phyloP scores from a whole-genome alignment of 257 asterid species.

The Handroanthus guayacan region DNA sequence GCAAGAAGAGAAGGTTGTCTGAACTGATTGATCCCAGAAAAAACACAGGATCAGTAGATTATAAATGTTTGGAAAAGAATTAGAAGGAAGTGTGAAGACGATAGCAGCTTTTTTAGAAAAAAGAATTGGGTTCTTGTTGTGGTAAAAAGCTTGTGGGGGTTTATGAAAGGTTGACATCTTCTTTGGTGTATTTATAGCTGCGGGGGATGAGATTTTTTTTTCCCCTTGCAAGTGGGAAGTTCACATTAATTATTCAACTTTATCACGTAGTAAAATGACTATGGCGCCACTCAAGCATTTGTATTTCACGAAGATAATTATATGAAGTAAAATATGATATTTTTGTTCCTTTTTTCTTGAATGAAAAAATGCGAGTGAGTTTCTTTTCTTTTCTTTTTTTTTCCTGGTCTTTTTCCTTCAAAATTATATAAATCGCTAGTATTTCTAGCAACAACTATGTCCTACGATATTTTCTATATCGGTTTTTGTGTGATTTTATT shows the following conservation, averaged over 20 bases:
- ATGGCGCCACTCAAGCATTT: slow-evolving; percentile 17
- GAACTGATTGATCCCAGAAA: slow-evolving; percentile 28
- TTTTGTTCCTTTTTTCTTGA: too few relatives aligned
- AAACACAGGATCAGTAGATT: slow-evolving; percentile 42
- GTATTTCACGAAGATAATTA: not conserved
- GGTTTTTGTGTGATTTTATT: too few relatives aligned
- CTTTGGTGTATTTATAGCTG: slow-evolving; percentile 61
- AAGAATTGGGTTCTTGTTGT: slow-evolving; percentile 12
- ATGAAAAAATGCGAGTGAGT: too few relatives aligned
- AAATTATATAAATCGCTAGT: too few relatives aligned
- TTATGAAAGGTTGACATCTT: slow-evolving; percentile 15
- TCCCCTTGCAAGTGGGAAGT: slow-evolving; percentile 2
- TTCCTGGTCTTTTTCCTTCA: too few relatives aligned
- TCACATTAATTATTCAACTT: slow-evolving; percentile 54
- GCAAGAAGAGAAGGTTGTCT: not conserved
- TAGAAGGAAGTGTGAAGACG: slow-evolving; percentile 8
- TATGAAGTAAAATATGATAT: too few relatives aligned
- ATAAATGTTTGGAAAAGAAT: not conserved
- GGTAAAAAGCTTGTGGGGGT: slow-evolving; percentile 17
- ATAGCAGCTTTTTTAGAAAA: slow-evolving; percentile 31
- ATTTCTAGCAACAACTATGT: too few relatives aligned
- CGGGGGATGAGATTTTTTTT: slow-evolving; percentile 27
- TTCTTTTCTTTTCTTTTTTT: too few relatives aligned
- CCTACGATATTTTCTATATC: too few relatives aligned
- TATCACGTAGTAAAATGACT: slow-evolving; percentile 35